Evolutionary conservation across 106 monocot species (phyloP), one percentile per base, ranked within the genome.

Genomic region (Cymbidium sinense): DNA sequence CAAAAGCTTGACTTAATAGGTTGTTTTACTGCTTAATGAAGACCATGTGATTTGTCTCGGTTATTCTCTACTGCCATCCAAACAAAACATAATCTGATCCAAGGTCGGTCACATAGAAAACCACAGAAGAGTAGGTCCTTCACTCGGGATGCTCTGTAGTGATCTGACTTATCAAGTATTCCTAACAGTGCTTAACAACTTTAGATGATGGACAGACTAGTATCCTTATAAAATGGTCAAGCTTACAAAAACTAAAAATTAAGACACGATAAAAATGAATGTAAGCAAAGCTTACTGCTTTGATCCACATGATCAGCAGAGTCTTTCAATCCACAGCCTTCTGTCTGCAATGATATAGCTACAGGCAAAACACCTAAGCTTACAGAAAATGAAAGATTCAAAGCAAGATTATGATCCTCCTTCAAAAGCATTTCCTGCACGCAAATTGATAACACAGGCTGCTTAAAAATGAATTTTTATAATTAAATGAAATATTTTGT

Each of bases 351-450:
- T 33, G 98, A 92, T 20, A 98, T 81, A 65, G 77, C 82, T 43
- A 88, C 75, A 10, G 94, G 98, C 77, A 94, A 79, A 85, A 98
- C 76, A 34, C 98, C 98, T 73, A 98, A 81, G 82, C 98, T 92
- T 52, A 94, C 65, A 64, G 94, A 77, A 74, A 92, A 98, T 28
- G 92, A 84, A 33, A 98, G n/a, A 71, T 94, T 94, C 41, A 94
- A 83, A 76, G 84, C 85, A 76, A 98, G 83, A 37, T 92, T 85
- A 41, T 98, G 98, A 78, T 92, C 87, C 83, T 98, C 98, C 85
- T 90, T 83, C 37, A 94, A 76, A 83, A 86, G 76, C 13, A 94
- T 73, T 55, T 92, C 98, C 98, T 98, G 89, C 41, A 80, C 39
- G 67, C 80, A 61, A 64, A 25, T 30, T 69, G 7, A 70, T 29